Conservation (phyloP, 352 stramenopile genomes). For the Phytopythium sindhum region DNA sequence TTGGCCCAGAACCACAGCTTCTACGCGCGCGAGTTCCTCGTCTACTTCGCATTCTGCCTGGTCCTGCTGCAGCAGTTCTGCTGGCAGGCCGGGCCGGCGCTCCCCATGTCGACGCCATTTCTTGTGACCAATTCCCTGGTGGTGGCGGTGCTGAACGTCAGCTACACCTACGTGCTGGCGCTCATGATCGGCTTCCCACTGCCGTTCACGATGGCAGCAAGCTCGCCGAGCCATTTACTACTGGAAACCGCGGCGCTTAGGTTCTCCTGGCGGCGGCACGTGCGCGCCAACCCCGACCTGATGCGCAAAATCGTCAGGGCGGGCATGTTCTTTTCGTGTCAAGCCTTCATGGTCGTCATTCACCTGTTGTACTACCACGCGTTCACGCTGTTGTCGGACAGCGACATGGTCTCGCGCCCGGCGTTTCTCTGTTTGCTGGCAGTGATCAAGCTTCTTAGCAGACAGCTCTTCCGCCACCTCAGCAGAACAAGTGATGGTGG, state of each 20-base stretch:
- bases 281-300: background rate
- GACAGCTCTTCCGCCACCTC: slow-evolving; percentile 16
- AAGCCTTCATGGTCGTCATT: slow-evolving; percentile 18
- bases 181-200: slow-evolving; percentile 29
- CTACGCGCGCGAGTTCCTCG: slow-evolving; percentile 7
- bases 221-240: slow-evolving; percentile 7
- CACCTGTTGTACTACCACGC: slow-evolving; percentile 26
- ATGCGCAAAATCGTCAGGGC: slow-evolving; percentile 14
- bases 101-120: background rate
- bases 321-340: slow-evolving; percentile 9
- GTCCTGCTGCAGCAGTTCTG: slow-evolving; percentile 9
- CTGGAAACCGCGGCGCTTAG: slow-evolving; percentile 4
- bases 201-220: slow-evolving; percentile 27
- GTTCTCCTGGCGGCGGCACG: slow-evolving; percentile 9
- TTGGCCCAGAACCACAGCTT: background rate
- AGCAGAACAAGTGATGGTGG: slow-evolving; percentile 1
- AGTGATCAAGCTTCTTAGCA: slow-evolving; percentile 22
- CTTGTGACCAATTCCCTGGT: slow-evolving; percentile 7
- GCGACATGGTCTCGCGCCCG: background rate
- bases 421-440: slow-evolving; percentile 22
- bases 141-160: slow-evolving; percentile 1
- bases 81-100: background rate
- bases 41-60: slow-evolving; percentile 16
- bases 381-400: slow-evolving; percentile 13
- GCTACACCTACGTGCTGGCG: slow-evolving; percentile 10